Base-by-base conservation (phyloP, 106 monocot species). In the Triglochin maritima region DNA sequence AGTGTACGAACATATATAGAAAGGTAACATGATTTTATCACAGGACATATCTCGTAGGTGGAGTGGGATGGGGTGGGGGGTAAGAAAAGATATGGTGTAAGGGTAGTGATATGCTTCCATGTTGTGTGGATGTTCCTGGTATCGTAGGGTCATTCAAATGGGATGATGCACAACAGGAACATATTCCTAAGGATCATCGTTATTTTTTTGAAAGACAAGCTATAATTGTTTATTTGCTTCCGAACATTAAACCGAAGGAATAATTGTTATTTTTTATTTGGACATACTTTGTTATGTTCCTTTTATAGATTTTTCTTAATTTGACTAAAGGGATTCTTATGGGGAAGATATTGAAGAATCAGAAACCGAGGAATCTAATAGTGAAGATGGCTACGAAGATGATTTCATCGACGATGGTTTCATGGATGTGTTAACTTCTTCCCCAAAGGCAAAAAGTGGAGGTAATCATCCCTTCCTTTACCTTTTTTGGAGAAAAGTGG, bases 391-490 rank as follows among this genome's bases (percentile, higher is more conserved):
- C 13, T 92, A 81, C 68, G 87, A 83, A 46, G 77, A 85, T 63
- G 92, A 87, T 17, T 92, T 85, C 70, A 85, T 85, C 56, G 80
- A 85, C 77, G 91, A 87, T 61, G 82, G 43, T 54, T 82, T 81
- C 51, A 17, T 78, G 17, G 84, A 72, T 48, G 74, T 82, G 75
- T 87, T 73, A 49, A n/a, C 79, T 6, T n/a, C 73, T 65, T 82
- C 86, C 45, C 64, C 74, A 44, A 60, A 17, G n/a, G 78, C 49
- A 1, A 91, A 91, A 60, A 87, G 91, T 74, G 71, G 78, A 69
- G 91, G 91, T 91, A 77, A 62, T 46, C 9, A 14, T 15, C 17
- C 43, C 44, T 43, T 64, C 47, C 50, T 45, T n/a, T 4, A 47
- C 6, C 47, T 59, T 17, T 6, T 9, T 45, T n/a, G 2, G 9